Evolutionary conservation across 2,329 filamentous ascomycete genomes (phyloP), one percentile per base, ranked within the genome.

Genomic region (Coniochaeta ligniaria): DNA sequence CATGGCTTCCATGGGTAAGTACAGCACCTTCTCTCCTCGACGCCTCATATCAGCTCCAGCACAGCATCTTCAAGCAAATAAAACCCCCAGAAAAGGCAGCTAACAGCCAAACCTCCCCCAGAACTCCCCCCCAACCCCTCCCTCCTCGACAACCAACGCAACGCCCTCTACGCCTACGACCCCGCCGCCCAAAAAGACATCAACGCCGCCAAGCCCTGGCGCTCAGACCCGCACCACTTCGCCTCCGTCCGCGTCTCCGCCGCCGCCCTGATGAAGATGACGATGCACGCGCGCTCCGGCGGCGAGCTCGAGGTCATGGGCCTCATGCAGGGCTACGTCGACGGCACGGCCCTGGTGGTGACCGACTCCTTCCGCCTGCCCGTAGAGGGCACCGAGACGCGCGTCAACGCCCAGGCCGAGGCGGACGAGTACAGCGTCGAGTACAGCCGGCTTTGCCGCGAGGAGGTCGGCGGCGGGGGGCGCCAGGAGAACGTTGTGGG

Each of bases 241-340:
- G 96, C 94, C 73, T 84, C 90, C 59, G 92, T 98, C 55, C 91
- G 93, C 69, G 94, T 99, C 75, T 96, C 91, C 59, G 92, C 95
- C 61, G 88, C 96, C 14, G 95, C 95, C 6, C 84, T 99, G 62
- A 85, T 98, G 67, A 99, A 99, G 78, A 99, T 99, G 95, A 92
- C 96, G 65, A 98, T 97, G 91, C 95, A 99, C 74, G 95, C 95
- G 11, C 90, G 95, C n/a, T 93, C 92, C 0, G 95, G 95, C 65
- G 94, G 95, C 61, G 86, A 85, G 31, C 83, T 98, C 66, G 95
- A 99, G 78, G 85, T 99, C 69, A 99, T 99, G 95, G 95, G 95
- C 61, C 76, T 99, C 68, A 99, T 99, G 95, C 90, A 96, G 72
- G 95, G 95, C 63, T 96, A 96, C 74, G 89, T 96, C 57, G 85